These are phyloP conservation scores for Combretum micranthum DNA, from an alignment of 345 rosid genomes.

Conservation along the genomic window DNA sequence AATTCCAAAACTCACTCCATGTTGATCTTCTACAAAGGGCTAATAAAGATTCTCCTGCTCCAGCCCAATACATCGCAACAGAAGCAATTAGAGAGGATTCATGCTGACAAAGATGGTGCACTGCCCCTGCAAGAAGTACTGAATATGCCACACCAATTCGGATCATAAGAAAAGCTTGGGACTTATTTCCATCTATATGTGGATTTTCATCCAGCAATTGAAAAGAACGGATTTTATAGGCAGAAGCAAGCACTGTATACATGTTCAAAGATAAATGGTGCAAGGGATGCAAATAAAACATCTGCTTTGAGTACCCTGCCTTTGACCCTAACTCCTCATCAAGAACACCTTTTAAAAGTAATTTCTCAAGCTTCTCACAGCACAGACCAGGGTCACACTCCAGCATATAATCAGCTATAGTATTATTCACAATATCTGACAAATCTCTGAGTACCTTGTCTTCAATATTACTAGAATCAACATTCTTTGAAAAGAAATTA, in stretches of 20 bases:
- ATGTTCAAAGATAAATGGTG: constrained; percentile 54
- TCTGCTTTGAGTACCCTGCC: constrained; percentile 16
- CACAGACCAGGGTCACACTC: constrained; percentile 47
- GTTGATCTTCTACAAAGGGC: constrained; percentile 26
- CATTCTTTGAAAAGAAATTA: constrained; percentile 10
- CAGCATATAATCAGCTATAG: constrained; percentile 41
- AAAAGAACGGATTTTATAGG: constrained; percentile 45
- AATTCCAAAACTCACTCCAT: constrained; percentile 20
- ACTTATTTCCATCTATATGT: constrained; percentile 13
- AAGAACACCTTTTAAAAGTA: constrained; percentile 35
- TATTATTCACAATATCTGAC: constrained; percentile 40
- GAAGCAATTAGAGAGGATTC: constrained; percentile 55
- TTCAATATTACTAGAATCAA: constrained; percentile 15
- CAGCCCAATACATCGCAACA: constrained; percentile 55
- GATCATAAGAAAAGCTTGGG: constrained; percentile 33
- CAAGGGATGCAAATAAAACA: constrained; percentile 43
- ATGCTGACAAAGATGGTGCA: constrained; percentile 34
- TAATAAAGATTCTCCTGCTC: constrained; percentile 61
- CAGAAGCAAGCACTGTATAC: constrained; percentile 60
- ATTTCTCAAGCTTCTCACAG: constrained; percentile 53
- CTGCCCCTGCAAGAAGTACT: constrained; percentile 56
- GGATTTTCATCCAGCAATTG: constrained; percentile 17
- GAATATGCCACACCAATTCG: constrained; percentile 66
- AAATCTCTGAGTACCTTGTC: constrained; percentile 32
- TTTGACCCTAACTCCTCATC: constrained; percentile 15